Conservation (phyloP, 352 stramenopile genomes). For the Globisporangium canariense region DNA sequence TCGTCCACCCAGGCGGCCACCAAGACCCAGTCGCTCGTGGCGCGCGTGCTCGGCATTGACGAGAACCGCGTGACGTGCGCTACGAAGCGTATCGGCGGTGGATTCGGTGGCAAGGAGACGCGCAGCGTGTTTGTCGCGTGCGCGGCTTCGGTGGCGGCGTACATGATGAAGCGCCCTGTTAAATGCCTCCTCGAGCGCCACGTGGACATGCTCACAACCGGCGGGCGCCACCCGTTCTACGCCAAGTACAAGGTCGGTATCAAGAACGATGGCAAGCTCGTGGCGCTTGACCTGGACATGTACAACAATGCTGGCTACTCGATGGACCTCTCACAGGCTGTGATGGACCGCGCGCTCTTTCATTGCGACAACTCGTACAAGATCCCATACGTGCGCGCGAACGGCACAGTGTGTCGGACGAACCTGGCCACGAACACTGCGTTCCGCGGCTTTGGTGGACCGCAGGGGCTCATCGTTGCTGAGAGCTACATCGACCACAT, state of each 20-base stretch:
- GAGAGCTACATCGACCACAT: constrained; percentile 97
- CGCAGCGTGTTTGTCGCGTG: constrained; percentile 90
- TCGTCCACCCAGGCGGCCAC: constrained; percentile 92
- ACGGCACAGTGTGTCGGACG: constrained; percentile 92
- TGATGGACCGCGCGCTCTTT: constrained; percentile 95
- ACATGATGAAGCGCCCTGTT: constrained; percentile 87
- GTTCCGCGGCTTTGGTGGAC: constrained; percentile 95
- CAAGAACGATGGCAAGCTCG: constrained; percentile 78
- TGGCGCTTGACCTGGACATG: constrained; percentile 89
- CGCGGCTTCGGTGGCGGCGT: constrained; percentile 88
- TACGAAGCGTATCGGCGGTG: constrained; percentile 94
- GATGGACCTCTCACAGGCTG: constrained; percentile 91
- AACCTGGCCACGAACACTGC: constrained; percentile 94
- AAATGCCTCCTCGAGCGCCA: constrained; percentile 91
- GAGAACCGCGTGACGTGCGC: constrained; percentile 89
- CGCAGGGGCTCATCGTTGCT: constrained; percentile 88
- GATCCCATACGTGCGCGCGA: constrained; percentile 88
- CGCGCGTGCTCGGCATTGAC: constrained; percentile 89
- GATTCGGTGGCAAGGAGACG: constrained; percentile 97
- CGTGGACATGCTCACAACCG: constrained; percentile 94
- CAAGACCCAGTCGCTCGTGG: constrained; percentile 90
- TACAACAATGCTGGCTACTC: constrained; percentile 95
- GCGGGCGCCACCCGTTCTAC: constrained; percentile 92
- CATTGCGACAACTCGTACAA: constrained; percentile 95
- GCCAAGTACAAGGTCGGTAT: constrained; percentile 92